These are phyloP conservation scores for Firmiana major DNA, from an alignment of 345 rosid genomes.

Conservation along the genomic window DNA sequence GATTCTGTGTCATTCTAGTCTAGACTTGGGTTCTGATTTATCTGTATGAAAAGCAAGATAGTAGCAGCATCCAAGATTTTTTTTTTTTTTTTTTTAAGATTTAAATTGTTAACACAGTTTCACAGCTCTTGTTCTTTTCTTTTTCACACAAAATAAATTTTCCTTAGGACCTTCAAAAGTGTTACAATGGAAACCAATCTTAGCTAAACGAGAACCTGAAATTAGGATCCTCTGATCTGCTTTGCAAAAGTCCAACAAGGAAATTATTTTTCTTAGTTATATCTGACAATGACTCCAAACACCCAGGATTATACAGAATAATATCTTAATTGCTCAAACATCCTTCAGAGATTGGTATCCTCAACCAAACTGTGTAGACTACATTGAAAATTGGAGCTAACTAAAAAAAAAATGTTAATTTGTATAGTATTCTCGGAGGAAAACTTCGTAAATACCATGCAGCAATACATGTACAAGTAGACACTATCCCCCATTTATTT, in stretches of 20 bases:
- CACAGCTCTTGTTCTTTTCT: not conserved
- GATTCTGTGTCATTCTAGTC: too few species aligned
- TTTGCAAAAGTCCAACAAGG: not conserved
- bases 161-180: not conserved
- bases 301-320: not conserved
- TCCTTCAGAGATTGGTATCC: not conserved
- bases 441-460: not conserved
- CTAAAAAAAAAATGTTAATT: not conserved
- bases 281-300: not conserved
- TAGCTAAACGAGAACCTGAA: not conserved
- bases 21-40: too few species aligned
- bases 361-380: not conserved
- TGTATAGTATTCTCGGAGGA: not conserved
- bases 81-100: too few species aligned
- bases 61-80: too few species aligned
- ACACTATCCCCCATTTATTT: slow-evolving; percentile 15
- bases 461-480: not conserved
- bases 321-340: not conserved
- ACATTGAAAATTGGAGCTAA: not conserved
- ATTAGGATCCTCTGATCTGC: not conserved
- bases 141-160: not conserved
- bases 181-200: not conserved
- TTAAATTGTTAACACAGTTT: too few species aligned
- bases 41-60: too few species aligned
- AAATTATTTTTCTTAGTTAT: not conserved